These are phyloP conservation scores for Penicillium concentricum DNA, from an alignment of 2,329 filamentous ascomycete species.

Conservation along the genomic window DNA sequence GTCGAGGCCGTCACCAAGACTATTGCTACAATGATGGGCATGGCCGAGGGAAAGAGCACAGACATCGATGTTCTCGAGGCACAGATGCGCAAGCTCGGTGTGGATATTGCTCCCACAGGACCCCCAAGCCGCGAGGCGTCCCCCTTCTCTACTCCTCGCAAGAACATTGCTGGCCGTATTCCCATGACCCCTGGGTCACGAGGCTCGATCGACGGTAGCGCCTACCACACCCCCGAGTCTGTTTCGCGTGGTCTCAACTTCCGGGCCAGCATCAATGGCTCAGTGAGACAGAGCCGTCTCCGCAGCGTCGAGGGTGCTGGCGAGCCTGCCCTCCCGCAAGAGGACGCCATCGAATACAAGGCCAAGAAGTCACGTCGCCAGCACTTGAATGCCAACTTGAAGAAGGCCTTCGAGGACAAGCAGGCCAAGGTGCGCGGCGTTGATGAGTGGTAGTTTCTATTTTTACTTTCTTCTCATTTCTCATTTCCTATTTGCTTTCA, in stretches of 20 bases:
- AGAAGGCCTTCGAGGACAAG: slow-evolving; percentile 36
- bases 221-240: slow-evolving; percentile 46
- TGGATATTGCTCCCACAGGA: slow-evolving; percentile 38
- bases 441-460: slow-evolving; percentile 30
- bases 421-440: slow-evolving; percentile 34
- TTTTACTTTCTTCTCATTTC: neutral
- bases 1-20: slow-evolving; percentile 91
- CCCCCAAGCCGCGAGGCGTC: slow-evolving; percentile 37
- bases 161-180: slow-evolving; percentile 27
- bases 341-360: slow-evolving; percentile 38
- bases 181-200: slow-evolving; percentile 41
- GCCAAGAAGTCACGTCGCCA: slow-evolving; percentile 37
- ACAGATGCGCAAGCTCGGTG: slow-evolving; percentile 72
- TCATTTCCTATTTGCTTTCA: neutral
- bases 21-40: slow-evolving; percentile 85
- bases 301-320: slow-evolving; percentile 31
- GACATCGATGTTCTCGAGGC: slow-evolving; percentile 89
- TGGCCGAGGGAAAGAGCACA: slow-evolving; percentile 86
- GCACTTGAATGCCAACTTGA: slow-evolving; percentile 37
- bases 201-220: slow-evolving; percentile 36
- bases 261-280: slow-evolving; percentile 38
- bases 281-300: slow-evolving; percentile 32
- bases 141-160: slow-evolving; percentile 40
- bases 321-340: slow-evolving; percentile 25
- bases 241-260: slow-evolving; percentile 32